Conservation (phyloP, 1,139 yeast species). For the Meyerozyma sp. region DNA sequence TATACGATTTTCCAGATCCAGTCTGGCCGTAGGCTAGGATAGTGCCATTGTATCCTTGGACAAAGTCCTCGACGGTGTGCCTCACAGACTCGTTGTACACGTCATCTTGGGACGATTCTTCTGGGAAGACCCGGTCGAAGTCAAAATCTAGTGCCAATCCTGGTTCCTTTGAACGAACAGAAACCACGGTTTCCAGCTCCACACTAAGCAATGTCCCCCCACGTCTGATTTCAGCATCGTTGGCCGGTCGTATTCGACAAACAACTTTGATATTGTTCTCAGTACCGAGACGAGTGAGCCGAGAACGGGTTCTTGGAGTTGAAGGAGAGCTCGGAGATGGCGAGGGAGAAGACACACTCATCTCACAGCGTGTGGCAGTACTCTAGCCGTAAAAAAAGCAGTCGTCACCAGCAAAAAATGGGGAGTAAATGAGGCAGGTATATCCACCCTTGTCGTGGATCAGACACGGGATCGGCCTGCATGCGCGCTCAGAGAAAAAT, state of each 20-base stretch:
- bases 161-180: conserved; percentile 24
- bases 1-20: conserved; percentile 81
- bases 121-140: conserved; percentile 64
- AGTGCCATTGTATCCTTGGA: conserved; percentile 81
- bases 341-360: neutral
- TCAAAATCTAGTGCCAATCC: conserved; percentile 41
- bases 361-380: neutral
- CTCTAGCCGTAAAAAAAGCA: neutral
- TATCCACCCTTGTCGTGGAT: neutral
- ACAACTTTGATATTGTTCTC: conserved; percentile 50
- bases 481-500: neutral
- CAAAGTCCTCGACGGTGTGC: conserved; percentile 60
- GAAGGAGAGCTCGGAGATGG: neutral
- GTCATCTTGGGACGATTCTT: conserved; percentile 47
- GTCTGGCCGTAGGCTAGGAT: conserved; percentile 88
- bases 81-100: conserved; percentile 57
- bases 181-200: conserved; percentile 21
- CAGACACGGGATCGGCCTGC: neutral
- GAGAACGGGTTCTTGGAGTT: neutral
- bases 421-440: neutral
- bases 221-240: conserved; percentile 23
- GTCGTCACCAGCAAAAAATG: neutral
- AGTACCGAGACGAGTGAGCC: conserved; percentile 3
- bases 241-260: conserved; percentile 59
- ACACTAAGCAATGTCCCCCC: conserved; percentile 15